Base-by-base conservation (phyloP, 2,329 filamentous ascomycete species). In the Hymenoscyphus scutula region DNA sequence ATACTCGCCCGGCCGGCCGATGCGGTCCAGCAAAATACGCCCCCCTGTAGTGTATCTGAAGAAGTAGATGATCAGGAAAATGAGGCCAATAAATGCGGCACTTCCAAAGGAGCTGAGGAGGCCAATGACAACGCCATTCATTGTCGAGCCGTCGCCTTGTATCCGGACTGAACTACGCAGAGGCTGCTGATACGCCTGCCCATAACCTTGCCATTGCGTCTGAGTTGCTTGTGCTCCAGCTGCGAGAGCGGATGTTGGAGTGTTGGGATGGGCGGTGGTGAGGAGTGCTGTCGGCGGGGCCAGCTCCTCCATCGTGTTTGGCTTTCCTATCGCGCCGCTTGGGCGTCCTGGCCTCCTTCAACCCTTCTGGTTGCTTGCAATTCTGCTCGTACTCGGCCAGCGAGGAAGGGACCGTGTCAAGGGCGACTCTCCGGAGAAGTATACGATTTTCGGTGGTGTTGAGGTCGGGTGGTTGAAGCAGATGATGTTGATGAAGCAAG, bases 61-160 rank as follows among this genome's bases (percentile, higher is more conserved):
- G 79, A 97, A 95, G 77, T 97, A 97, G 74, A 98, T 87, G 73
- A 95, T 79, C 60, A 89, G 81, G 70, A 94, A 87, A 63, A 96
- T 81, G 66, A 96, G 76, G 62, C 91, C 89, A 66, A 96, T 92
- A 62, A 97, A 81, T 34, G 91, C 85, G 53, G 94, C 94, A 45
- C 93, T 96, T 65, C 92, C 94, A 77, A 98, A 94, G 15, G 94
- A 96, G 45, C 93, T 97, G 65, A 97, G 83, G 74, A 99, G 87
- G 69, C 94, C 95, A 75, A 99, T 98, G 76, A 98, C 84, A 72
- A 98, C 91, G 76, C 94, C 94, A 67, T 85, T 87, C 68, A 87
- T 75, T 70, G 81, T 81, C 32, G 80, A 81, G 51, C 68, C 54
- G 25, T 62, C 38, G 65, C 32, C 37, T 23, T n/a, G 23, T 25